Evolutionary conservation across 495 filamentous ascomycete species (phyloP).

Genomic region (Penicillium coffeae): DNA sequence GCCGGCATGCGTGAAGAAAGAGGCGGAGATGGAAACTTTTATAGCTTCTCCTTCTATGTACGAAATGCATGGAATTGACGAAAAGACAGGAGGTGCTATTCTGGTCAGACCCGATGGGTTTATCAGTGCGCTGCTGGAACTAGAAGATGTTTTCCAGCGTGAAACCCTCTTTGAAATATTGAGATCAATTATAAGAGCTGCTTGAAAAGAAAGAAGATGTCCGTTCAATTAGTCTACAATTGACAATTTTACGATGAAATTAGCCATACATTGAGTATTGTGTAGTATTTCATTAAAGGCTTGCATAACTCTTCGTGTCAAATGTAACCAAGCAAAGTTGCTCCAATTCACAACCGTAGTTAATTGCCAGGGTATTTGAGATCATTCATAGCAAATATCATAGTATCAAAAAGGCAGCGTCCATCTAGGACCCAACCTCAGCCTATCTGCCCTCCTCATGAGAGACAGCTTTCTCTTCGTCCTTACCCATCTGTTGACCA

Average conservation of each 20-base stretch:
- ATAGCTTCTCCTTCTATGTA: background rate
- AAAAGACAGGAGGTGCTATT: background rate
- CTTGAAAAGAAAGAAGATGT: background rate
- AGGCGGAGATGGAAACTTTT: background rate
- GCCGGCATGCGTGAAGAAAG: background rate
- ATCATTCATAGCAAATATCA: too few relatives aligned
- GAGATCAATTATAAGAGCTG: background rate
- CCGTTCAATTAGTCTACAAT: background rate
- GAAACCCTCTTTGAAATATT: background rate
- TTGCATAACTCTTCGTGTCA: too few relatives aligned
- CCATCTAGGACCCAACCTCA: background rate
- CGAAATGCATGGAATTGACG: background rate
- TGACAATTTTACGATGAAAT: too few relatives aligned
- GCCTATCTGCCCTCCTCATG: background rate
- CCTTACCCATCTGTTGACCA: conserved; percentile 2
- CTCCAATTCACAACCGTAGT: too few relatives aligned
- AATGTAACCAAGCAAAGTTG: too few relatives aligned
- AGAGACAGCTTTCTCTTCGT: background rate
- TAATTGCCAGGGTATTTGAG: too few relatives aligned
- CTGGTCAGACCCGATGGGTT: background rate
- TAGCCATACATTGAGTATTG: too few relatives aligned
- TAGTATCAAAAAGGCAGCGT: too few relatives aligned
- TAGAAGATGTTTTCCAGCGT: background rate
- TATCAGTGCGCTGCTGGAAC: background rate
- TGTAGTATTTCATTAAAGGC: too few relatives aligned